A percentile compares a stretch with the other conserved stretches of the same genome.
Evolutionary conservation across 257 asterid genomes (phyloP).

Genomic region (Coffea eugenioides): DNA sequence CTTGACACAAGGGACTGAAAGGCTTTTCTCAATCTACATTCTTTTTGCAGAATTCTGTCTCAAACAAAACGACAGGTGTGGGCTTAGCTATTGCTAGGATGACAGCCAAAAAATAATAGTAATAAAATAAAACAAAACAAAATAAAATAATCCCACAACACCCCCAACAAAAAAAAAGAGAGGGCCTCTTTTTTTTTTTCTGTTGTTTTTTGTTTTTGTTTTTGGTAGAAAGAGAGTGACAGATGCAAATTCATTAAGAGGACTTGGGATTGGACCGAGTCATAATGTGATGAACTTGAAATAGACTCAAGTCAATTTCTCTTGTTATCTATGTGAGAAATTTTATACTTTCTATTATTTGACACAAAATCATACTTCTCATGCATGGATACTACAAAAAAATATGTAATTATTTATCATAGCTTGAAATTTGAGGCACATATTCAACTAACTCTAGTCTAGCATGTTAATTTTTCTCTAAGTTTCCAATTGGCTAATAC

Average conservation of each 20-base stretch:
- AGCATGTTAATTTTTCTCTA: background rate
- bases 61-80: background rate
- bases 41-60: background rate
- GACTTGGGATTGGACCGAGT: background rate
- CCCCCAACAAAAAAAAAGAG: too few relatives aligned
- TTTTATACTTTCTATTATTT: background rate
- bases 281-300: background rate
- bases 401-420: background rate
- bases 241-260: background rate
- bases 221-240: background rate
- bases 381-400: background rate
- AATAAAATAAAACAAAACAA: too few relatives aligned
- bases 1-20: background rate
- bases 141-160: too few relatives aligned
- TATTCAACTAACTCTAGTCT: background rate
- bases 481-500: background rate
- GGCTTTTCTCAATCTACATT: background rate
- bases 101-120: too few relatives aligned
- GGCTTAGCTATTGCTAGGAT: too few relatives aligned
- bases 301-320: background rate
- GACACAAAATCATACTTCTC: background rate
- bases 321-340: background rate
- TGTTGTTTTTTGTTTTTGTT: too few relatives aligned
- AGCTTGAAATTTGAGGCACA: background rate
- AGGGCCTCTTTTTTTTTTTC: too few relatives aligned